A percentile compares a stretch with the other conserved stretches of the same genome.
phyloP scores from a whole-genome alignment of 805 yeast genomes.

The Yamadazyma paraphyllophila region DNA sequence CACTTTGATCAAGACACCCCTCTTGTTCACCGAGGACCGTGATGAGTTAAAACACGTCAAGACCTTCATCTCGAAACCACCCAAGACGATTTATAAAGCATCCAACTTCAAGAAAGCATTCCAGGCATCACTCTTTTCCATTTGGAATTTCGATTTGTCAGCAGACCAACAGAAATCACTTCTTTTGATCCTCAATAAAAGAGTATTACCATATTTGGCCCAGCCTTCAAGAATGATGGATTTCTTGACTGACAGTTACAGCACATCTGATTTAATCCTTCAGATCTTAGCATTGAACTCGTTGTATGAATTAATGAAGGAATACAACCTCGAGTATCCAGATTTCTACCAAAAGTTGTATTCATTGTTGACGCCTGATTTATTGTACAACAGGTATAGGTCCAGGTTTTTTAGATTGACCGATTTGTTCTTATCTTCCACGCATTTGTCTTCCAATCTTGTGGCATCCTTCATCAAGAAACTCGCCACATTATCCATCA shows the following conservation, averaged over 20 bases:
- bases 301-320: conserved; percentile 77
- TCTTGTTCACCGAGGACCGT: conserved; percentile 19
- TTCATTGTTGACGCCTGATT: conserved; percentile 68
- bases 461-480: conserved; percentile 88
- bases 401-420: conserved; percentile 85
- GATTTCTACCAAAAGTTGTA: conserved; percentile 82
- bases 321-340: conserved; percentile 86
- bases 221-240: conserved; percentile 89
- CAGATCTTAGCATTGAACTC: conserved; percentile 85
- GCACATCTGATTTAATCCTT: conserved; percentile 47
- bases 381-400: conserved; percentile 76
- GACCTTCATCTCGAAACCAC: conserved; percentile 31
- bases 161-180: conserved; percentile 65
- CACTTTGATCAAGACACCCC: conserved; percentile 33
- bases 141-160: conserved; percentile 50
- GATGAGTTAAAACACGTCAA: conserved; percentile 30
- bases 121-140: conserved; percentile 64
- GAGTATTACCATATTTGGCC: conserved; percentile 76
- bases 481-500: conserved; percentile 68
- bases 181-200: conserved; percentile 71
- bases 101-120: conserved; percentile 58
- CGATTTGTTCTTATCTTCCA: conserved; percentile 80
- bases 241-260: conserved; percentile 84
- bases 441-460: conserved; percentile 79
- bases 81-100: conserved; percentile 35